Percentiles rank a stretch among this genome's conserved stretches.
Evolutionary conservation across 805 yeast genomes (phyloP).

Genomic region (Monosporozyma unispora): DNA sequence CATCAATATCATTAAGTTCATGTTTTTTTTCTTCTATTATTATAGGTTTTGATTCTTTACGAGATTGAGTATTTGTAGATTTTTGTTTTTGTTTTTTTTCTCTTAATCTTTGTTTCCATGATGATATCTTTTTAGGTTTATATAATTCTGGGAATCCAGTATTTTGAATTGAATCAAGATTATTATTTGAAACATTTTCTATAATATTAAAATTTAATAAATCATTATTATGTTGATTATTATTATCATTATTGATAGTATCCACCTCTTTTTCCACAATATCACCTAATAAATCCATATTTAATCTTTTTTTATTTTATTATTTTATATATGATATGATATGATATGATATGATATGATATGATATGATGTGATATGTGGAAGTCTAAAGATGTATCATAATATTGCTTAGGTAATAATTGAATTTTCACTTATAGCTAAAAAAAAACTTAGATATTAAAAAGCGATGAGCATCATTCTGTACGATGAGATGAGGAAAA

Average conservation of each 20-base stretch:
- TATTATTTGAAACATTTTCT: background rate
- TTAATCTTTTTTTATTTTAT: background rate
- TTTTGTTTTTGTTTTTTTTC: conserved; percentile 24
- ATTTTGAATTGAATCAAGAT: background rate
- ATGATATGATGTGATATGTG: too few relatives aligned
- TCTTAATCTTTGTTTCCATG: conserved; percentile 40
- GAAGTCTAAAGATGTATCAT: too few relatives aligned
- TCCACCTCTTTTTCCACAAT: conserved; percentile 53
- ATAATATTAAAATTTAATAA: background rate
- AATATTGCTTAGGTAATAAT: too few relatives aligned
- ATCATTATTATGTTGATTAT: conserved; percentile 1
- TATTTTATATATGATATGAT: background rate
- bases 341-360: too few relatives aligned
- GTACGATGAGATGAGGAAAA: background rate
- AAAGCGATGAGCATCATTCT: background rate
- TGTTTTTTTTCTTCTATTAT: conserved; percentile 2
- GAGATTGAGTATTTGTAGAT: background rate
- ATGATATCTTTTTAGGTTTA: conserved; percentile 35
- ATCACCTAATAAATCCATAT: conserved; percentile 64
- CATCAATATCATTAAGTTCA: conserved; percentile 28
- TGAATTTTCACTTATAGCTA: too few relatives aligned
- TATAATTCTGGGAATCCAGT: conserved; percentile 29
- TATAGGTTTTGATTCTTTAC: background rate
- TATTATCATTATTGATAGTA: conserved; percentile 7
- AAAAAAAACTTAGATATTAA: too few relatives aligned